These are phyloP conservation scores for Daedaleopsis sinensis DNA, from an alignment of 768 basidiomycete species.

Conservation along the genomic window DNA sequence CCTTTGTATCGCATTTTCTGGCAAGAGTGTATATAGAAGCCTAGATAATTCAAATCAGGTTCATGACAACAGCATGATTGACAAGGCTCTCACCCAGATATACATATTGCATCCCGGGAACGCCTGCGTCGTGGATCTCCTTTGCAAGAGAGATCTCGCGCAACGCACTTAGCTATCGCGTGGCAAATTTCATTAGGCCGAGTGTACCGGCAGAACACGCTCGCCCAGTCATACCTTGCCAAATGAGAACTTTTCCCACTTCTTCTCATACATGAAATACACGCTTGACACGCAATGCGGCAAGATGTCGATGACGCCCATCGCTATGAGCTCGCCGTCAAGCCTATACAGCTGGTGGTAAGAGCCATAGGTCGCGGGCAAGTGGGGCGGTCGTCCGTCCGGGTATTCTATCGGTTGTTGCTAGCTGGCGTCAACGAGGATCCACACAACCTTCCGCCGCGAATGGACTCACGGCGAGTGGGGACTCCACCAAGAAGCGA, in stretches of 20 bases:
- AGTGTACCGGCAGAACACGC: background rate
- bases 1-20: slow-evolving; percentile 97
- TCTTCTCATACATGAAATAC: slow-evolving; percentile 88
- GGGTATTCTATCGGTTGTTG: slow-evolving; percentile 62
- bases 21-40: slow-evolving; percentile 92
- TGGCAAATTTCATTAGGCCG: background rate
- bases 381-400: slow-evolving; percentile 48
- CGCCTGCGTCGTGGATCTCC: slow-evolving; percentile 77
- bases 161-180: slow-evolving; percentile 76
- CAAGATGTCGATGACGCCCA: slow-evolving; percentile 89
- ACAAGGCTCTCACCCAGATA: slow-evolving; percentile 76
- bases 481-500: slow-evolving; percentile 79
- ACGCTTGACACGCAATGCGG: slow-evolving; percentile 83
- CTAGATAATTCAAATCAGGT: slow-evolving; percentile 42
- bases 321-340: slow-evolving; percentile 79
- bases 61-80: background rate
- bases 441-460: too few species aligned
- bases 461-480: slow-evolving; percentile 58
- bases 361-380: slow-evolving; percentile 85
- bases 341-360: slow-evolving; percentile 89
- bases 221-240: slow-evolving; percentile 58
- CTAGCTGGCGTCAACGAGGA: slow-evolving; percentile 38
- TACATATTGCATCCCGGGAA: slow-evolving; percentile 60
- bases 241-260: slow-evolving; percentile 68
- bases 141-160: slow-evolving; percentile 75